Evolutionary conservation across 1,284 basidiomycete species (phyloP), one percentile per base, ranked within the genome.

Genomic region (Nidula niveotomentosa): DNA sequence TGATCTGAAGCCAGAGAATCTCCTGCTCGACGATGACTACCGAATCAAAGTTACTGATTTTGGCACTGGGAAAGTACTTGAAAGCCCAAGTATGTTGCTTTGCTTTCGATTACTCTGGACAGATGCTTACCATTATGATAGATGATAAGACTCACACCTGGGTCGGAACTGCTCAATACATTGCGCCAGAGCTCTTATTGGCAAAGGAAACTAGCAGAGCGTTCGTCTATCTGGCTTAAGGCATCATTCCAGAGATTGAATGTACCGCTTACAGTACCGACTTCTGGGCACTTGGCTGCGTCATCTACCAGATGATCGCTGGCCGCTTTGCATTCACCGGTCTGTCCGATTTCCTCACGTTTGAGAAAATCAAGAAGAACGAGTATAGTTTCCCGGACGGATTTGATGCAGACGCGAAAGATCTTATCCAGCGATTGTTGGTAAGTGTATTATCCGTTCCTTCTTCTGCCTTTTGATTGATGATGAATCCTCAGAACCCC

Each of bases 271-370:
- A 47, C 67, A 94, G 94, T 55, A 93, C 93, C 48, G 96, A 99
- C 72, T 83, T 97, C n/a, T 99, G 97, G 97, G 93, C 96, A 13
- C 77, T 98, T 13, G 97, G 96, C 1, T 98, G 96, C 72, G 93
- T 98, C 53, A 75, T 99, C 36, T 98, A 91, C 74, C 96, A 98
- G 71, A 96, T 98, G 88, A 90, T 98, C 37, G 91, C 94, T 56
- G 95, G 95, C 41, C 84, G 83, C 54, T 94, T 95, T 56, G 93
- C 96, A 2, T 99, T 99, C 73, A 86, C 90, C 57, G 90, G 89
- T 35, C 79, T 94, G 10, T 88, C 90, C 1, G 91, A 96, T 54
- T 94, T 95, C 60, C 82, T 91, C 49, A 91, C 86, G 23, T 89
- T 86, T 83, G 84, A 91, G 63, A 89, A 90, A 70, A 86, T 93